These are phyloP conservation scores for Dillenia turbinata DNA, from an alignment of 164 flowering plant genomes.

Conservation along the genomic window DNA sequence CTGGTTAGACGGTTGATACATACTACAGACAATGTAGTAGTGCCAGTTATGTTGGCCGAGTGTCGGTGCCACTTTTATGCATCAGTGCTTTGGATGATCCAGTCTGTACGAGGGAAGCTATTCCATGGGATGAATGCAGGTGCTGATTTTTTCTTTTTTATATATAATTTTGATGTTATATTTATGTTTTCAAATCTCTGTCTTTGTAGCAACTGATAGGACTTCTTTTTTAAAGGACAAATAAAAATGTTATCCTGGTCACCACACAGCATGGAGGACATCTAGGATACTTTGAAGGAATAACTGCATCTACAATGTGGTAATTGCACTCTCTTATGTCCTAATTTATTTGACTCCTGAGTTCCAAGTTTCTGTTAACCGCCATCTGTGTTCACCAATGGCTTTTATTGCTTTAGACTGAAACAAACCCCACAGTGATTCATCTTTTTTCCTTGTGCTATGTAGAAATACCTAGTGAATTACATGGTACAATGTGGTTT, in stretches of 20 bases:
- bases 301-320: conserved; percentile 63
- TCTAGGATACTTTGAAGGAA: conserved; percentile 79
- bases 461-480: too few relatives aligned
- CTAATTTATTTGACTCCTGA: background rate
- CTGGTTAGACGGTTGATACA: conserved; percentile 82
- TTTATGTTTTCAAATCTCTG: background rate
- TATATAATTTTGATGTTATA: background rate
- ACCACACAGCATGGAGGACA: conserved; percentile 87
- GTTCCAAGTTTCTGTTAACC: background rate
- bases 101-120: conserved; percentile 89
- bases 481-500: too few relatives aligned
- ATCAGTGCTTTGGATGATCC: conserved; percentile 97
- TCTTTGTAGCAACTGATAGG: background rate
- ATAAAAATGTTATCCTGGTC: conserved; percentile 74
- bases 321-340: conserved; percentile 13
- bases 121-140: conserved; percentile 99
- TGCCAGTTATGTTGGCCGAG: conserved; percentile 55
- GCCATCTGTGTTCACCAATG: background rate
- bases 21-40: conserved; percentile 85
- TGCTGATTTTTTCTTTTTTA: conserved; percentile 15
- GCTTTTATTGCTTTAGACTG: background rate
- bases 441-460: too few relatives aligned
- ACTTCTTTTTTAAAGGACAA: conserved; percentile 46
- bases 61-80: conserved; percentile 87
- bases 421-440: too few relatives aligned